Evolutionary conservation across 2,329 filamentous ascomycete species (phyloP), one percentile per base, ranked within the genome.

Genomic region (Lecanosticta acicola): DNA sequence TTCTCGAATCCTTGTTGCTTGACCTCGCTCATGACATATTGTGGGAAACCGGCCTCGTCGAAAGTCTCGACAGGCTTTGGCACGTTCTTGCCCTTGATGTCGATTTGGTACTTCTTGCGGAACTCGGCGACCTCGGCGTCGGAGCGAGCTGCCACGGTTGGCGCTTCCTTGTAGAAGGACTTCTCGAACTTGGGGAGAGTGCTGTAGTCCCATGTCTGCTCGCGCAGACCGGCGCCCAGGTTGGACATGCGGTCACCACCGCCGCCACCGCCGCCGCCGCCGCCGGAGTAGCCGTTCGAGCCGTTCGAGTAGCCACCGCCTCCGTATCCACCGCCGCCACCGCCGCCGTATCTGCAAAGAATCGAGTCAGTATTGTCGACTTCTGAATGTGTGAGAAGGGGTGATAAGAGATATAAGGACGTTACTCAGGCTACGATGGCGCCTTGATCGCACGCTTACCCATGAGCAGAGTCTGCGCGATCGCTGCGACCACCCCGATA

Each of bases 131-230:
- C 85, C 53, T 97, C 91, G 46, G 80, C 79, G 34, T 79, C 68
- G 10, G 87, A 82, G 63, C 93, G 87, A 61, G 70, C 75, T 51
- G 81, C 71, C 50, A 98, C 91, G 49, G 81, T 80, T 24, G 84
- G 78, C 66, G 93, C 83, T 72, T 97, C 93, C 76, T 97, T 95
- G 80, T 98, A 98, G 75, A 98, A 98, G 7, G 87, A 90, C 74
- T 98, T 98, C 68, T 98, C 93, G 73, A 98, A 98, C 71, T 97
- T 97, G 60, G 93, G 91, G 37, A 98, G 66, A 4, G 83, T 68
- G 63, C 68, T 75, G 43, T 93, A 61, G 66, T 98, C 93, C 86
- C 87, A 98, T 54, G 82, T 77, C 66, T 95, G 93, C 63, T 84
- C 81, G 74, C 94, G 91, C 57, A 98, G 76, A 60, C 84, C 83